Evolutionary conservation across 1,139 yeast species (phyloP), one percentile per base, ranked within the genome.

Genomic region (Saccharomyces pastorianus): DNA sequence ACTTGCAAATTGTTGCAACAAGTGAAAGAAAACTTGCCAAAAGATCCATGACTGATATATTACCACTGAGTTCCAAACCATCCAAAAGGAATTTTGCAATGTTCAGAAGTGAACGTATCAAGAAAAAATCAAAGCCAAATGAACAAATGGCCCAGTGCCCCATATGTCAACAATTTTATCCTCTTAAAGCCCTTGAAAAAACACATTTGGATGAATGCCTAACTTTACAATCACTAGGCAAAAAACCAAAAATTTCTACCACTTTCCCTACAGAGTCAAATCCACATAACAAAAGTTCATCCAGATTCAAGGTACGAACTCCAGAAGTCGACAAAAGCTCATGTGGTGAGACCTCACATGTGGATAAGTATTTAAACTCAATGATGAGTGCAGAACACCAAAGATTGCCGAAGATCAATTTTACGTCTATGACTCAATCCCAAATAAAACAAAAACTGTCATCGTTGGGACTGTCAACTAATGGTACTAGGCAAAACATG

Each of bases 191-290:
- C 20, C 72, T 89, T 13, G 89, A 89, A 67, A 66, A 81, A 0
- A 69, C 76, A 0, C 96, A 89, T 65, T 77, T 89, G n/a, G 93
- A 85, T 64, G 73, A 75, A 46, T 89, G 96, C 64, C 69, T 88
- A 52, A 69, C 70, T 1, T 49, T 59, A 26, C 61, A 63, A 41
- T 47, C 64, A 0, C 29, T 58, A 32, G 61, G 54, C 8, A 50
- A 50, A n/a, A 42, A 42, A 34, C 26, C 51, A 17, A 48, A 23
- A 74, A 13, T 56, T 5, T 55, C 58, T 38, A 49, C 38, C 29
- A 51, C 54, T 48, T 50, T 3, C 7, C 38, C 13, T 46, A 49
- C 7, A 14, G 55, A 27, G 48, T 52, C 11, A 46, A 53, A 9
- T 34, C 11, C n/a, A 32, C 53, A 47, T 32, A 20, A 6, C 8